Evolutionary conservation across 108 stramenopile species (phyloP).

Genomic region (Nannochloropsis gaditana): DNA sequence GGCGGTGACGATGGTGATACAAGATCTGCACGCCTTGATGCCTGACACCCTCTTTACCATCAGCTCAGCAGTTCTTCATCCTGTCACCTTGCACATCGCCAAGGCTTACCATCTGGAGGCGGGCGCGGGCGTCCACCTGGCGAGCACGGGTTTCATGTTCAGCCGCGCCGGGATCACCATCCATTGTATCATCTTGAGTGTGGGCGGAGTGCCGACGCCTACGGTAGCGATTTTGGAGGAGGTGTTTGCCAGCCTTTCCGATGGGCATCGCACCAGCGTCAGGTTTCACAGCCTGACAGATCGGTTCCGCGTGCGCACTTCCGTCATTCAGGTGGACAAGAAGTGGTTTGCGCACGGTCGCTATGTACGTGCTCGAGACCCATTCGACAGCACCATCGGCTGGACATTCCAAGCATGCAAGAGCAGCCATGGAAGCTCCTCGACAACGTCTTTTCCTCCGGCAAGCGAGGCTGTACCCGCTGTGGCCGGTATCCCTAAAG

Average conservation of each 20-base stretch:
- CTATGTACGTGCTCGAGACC: slow-evolving; percentile 7
- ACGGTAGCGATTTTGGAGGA: slow-evolving; percentile 43
- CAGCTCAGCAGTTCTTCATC: slow-evolving; percentile 29
- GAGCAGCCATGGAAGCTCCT: neutral
- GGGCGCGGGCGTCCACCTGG: slow-evolving; percentile 19
- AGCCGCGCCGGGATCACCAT: slow-evolving; percentile 33
- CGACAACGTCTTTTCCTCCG: neutral
- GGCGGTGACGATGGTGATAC: slow-evolving; percentile 21
- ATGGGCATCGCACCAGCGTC: slow-evolving; percentile 29
- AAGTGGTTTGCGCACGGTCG: slow-evolving; percentile 48
- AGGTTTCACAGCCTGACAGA: slow-evolving; percentile 27
- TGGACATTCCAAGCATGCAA: slow-evolving; percentile 16
- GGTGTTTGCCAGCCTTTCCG: slow-evolving; percentile 31
- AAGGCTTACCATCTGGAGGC: neutral
- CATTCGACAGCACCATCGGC: neutral
- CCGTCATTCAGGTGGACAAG: slow-evolving; percentile 48
- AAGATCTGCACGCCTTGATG: slow-evolving; percentile 24
- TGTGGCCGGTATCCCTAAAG: too few relatives aligned
- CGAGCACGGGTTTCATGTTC: slow-evolving; percentile 49
- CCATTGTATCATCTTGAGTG: slow-evolving; percentile 37
- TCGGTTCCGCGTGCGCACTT: slow-evolving; percentile 27
- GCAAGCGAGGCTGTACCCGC: neutral
- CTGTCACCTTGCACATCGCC: neutral
- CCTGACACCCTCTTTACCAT: slow-evolving; percentile 28
- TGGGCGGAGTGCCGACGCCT: slow-evolving; percentile 44